Percentiles rank a stretch among this genome's conserved stretches.
Conservation (phyloP, 2,329 filamentous ascomycete species). For the Pyrenophora teres region DNA sequence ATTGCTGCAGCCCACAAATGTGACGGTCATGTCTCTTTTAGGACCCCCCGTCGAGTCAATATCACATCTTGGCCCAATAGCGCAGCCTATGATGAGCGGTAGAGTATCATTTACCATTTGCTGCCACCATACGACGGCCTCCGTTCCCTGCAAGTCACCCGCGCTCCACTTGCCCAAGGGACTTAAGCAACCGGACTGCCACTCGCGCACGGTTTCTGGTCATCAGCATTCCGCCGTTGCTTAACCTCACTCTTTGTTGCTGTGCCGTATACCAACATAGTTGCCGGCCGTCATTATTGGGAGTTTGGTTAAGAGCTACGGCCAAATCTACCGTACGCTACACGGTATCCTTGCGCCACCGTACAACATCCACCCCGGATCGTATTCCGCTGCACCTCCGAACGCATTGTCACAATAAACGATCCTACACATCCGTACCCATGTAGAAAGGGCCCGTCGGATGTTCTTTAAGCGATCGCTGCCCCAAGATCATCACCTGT, state of each 20-base stretch:
- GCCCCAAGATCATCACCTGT: constrained; percentile 15
- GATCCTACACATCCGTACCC: constrained; percentile 28
- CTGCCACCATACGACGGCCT: constrained; percentile 34
- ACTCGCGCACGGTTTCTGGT: constrained; percentile 36
- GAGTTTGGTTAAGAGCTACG: constrained; percentile 27
- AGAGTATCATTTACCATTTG: constrained; percentile 45
- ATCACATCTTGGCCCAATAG: constrained; percentile 50
- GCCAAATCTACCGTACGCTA: constrained; percentile 22
- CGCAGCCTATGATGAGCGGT: constrained; percentile 39
- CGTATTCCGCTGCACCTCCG: constrained; percentile 32
- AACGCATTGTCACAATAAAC: constrained; percentile 39
- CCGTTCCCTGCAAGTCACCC: constrained; percentile 38
- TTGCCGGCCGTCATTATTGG: constrained; percentile 17
- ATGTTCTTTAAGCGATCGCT: constrained; percentile 30
- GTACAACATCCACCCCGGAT: constrained; percentile 26
- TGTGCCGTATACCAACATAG: constrained; percentile 8
- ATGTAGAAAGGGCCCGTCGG: constrained; percentile 39
- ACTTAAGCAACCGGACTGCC: constrained; percentile 41
- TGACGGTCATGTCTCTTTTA: constrained; percentile 33
- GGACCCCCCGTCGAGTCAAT: constrained; percentile 31
- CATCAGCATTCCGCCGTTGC: constrained; percentile 10
- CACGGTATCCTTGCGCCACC: constrained; percentile 29
- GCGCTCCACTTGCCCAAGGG: constrained; percentile 35
- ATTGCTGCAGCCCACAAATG: constrained; percentile 31
- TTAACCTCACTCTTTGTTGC: constrained; percentile 8